Evolutionary conservation across 2,329 filamentous ascomycete genomes (phyloP), one percentile per base, ranked within the genome.

Genomic region (Neonectria neomacrospora): DNA sequence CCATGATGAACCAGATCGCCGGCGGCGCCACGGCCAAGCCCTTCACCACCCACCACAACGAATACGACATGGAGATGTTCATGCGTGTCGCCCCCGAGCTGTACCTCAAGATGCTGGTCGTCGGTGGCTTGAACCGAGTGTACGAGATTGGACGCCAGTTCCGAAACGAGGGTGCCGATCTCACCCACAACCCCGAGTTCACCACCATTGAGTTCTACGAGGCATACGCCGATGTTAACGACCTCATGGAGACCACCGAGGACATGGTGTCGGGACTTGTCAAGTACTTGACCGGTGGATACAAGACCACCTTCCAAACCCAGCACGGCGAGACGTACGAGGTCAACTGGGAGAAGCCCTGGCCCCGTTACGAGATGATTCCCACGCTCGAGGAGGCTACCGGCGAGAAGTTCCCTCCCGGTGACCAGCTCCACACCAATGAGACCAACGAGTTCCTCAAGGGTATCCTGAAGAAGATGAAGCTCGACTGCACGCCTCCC

Each of bases 141-240:
- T 99, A 97, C 80, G 96, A 99, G 79, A 89, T 99, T 67, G 96
- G 96, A 68, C 91, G 94, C 70, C 93, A 97, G 78, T 99, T 99
- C 88, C 86, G 96, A 74, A 99, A 99, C 76, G 94, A 97, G 80
- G 90, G 91, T 71, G 78, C 80, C 63, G 80, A 81, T 72, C 73
- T 81, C 51, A 99, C 96, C 8, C 96, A 99, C 85, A 99, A 98
- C 84, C 96, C 79, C 58, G 96, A 99, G 78, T 99, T 99, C 83
- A 99, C 96, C 45, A 97, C 93, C 26, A 93, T 93, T 79, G 96
- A 99, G 80, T 98, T 98, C 82, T 99, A 99, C 81, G 90, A 92
- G 87, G 95, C 96, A 3, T 98, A 94, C 71, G 91, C 91, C 59
- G 94, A 97, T 79, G 88, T 97, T 71, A 92, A 96, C 79, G 96